Evolutionary conservation across 2,329 filamentous ascomycete genomes (phyloP), one percentile per base, ranked within the genome.

Genomic region (Pyrenochaeta sp.): DNA sequence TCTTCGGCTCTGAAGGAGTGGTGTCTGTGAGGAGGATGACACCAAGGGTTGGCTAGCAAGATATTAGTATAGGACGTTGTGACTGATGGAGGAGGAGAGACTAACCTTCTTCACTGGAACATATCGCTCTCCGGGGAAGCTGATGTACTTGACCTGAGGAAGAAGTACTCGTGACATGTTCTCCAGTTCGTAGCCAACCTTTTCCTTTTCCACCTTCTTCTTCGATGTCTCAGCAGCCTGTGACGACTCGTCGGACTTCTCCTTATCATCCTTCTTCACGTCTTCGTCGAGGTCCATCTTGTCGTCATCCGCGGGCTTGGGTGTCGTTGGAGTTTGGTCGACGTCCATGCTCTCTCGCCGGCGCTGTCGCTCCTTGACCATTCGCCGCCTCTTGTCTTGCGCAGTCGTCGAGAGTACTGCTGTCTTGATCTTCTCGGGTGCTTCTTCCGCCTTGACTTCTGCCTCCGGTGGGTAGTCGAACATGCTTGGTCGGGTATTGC

Each of bases 381-480:
- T 88, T 2, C 93, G 93, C 61, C 94, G 85, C 61, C 95, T 89
- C 78, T 96, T 96, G 53, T 95, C 94, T 73, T 97, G 94, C 1
- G 93, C 93, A 2, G 94, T 99, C 3, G 95, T 99, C 2, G 93
- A 97, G 13, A 99, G 79, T 29, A 99, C 90, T 17, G 95, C 94
- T 7, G 94, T 96, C 58, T 95, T 94, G 56, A 99, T 90, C 72
- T 96, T 85, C 50, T 96, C 90, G 0, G 92, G 92, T 0, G 90
- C 90, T 69, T 97, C 93, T 65, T 97, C 93, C 1, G 89, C 76
- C 81, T 97, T 97, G 65, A 95, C 87, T 70, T 97, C 92, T 62
- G 95, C 90, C 73, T 97, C 93, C 1, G 94, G 95, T 22, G 94
- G 94, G 67, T 99, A 99, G 74, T 99, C 94, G 67, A 99, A 99